These are phyloP conservation scores for Fusarium tuaranense DNA, from an alignment of 2,329 filamentous ascomycete genomes.

Conservation along the genomic window DNA sequence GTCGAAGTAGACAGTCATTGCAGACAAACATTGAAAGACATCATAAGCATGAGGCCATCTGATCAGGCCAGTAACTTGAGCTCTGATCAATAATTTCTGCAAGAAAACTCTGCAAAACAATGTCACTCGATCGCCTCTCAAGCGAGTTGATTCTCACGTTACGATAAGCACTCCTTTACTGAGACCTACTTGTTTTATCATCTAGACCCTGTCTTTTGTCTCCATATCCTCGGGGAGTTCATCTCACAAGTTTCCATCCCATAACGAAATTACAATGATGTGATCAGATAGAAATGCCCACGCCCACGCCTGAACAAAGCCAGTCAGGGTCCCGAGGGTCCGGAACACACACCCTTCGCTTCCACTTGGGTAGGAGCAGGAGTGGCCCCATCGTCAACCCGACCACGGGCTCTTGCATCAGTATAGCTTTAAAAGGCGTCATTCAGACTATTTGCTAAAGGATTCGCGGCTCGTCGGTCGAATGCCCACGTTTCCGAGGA, in stretches of 20 bases:
- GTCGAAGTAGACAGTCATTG: not conserved
- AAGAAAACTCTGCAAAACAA: constrained; percentile 3
- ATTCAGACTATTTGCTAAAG: constrained; percentile 22
- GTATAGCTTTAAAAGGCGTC: constrained; percentile 31
- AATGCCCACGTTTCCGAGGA: not conserved
- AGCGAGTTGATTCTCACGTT: not conserved
- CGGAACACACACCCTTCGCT: constrained; percentile 1
- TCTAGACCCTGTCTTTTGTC: not conserved
- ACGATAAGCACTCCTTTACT: not conserved
- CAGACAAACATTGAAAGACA: not conserved
- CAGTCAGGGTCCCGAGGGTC: constrained; percentile 11
- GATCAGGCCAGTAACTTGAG: not conserved
- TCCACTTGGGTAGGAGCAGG: constrained; percentile 4
- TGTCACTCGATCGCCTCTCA: constrained; percentile 4
- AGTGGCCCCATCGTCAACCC: constrained; percentile 18
- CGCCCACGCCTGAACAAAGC: not conserved
- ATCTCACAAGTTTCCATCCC: constrained; percentile 8
- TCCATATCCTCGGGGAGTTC: constrained; percentile 16
- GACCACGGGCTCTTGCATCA: constrained; percentile 33
- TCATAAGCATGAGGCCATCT: not conserved
- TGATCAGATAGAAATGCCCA: not conserved
- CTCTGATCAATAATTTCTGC: constrained; percentile 1
- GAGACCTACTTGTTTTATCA: not conserved
- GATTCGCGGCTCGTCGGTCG: constrained; percentile 29
- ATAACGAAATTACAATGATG: constrained; percentile 15